Evolutionary conservation across 2,329 filamentous ascomycete species (phyloP).

Genomic region (Emmonsia crescens): DNA sequence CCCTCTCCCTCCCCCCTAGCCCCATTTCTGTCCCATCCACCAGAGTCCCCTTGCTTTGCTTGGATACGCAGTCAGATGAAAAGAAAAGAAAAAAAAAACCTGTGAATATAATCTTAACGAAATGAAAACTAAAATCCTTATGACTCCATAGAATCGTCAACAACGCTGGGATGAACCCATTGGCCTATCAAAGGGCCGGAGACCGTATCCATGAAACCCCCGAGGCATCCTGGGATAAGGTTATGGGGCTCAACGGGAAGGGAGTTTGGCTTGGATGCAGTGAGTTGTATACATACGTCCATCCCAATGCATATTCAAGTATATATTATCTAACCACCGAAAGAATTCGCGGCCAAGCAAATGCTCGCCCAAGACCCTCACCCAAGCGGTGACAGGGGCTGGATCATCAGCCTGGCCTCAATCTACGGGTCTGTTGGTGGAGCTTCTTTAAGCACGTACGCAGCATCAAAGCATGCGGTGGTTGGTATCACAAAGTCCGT

Average conservation of each 20-base stretch:
- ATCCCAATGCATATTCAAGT: background rate
- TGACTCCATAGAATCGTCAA: constrained; percentile 32
- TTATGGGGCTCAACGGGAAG: constrained; percentile 28
- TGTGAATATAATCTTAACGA: background rate
- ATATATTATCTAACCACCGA: background rate
- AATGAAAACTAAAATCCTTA: background rate
- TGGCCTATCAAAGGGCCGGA: constrained; percentile 9
- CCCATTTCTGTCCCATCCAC: too few relatives aligned
- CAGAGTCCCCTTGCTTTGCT: too few relatives aligned
- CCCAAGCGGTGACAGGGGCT: constrained; percentile 24
- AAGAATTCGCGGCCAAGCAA: constrained; percentile 27
- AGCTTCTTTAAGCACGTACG: constrained; percentile 26
- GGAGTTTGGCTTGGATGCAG: constrained; percentile 34
- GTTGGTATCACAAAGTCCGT: constrained; percentile 40
- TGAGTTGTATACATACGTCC: constrained; percentile 4
- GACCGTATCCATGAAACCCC: constrained; percentile 36
- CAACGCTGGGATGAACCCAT: constrained; percentile 39
- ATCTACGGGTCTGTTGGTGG: constrained; percentile 22
- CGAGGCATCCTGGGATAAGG: constrained; percentile 37
- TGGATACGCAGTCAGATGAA: background rate
- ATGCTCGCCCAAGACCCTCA: constrained; percentile 31
- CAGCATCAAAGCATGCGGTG: constrained; percentile 41
- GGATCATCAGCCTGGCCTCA: constrained; percentile 27
- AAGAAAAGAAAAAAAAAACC: background rate
- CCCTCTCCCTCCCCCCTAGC: background rate